phyloP scores from a whole-genome alignment of 768 basidiomycete species.

The Gloeopeniophorella convolvens region DNA sequence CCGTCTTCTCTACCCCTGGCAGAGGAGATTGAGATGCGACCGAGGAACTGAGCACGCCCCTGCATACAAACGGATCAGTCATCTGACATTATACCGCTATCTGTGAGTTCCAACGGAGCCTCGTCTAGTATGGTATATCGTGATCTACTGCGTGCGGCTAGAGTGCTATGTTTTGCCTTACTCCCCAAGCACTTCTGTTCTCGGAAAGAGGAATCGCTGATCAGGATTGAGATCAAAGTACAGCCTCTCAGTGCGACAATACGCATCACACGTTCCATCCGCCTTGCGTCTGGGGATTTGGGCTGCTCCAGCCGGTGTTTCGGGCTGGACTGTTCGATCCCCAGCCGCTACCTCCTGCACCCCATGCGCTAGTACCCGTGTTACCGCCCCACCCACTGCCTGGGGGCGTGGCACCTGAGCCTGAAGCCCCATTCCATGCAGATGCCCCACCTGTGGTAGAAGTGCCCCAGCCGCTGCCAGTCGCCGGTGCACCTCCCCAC shows the following conservation, averaged over 20 bases:
- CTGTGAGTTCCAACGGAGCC: no score
- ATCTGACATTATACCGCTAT: no score
- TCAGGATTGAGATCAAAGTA: slow-evolving; percentile 2
- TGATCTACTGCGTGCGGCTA: slow-evolving; percentile 6
- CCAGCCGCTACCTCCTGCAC: slow-evolving; percentile 27
- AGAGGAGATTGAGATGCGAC: slow-evolving; percentile 27
- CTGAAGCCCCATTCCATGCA: slow-evolving; percentile 13
- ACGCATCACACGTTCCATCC: slow-evolving; percentile 29
- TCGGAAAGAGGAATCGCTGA: not conserved
- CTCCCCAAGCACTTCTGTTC: not conserved
- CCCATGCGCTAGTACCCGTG: slow-evolving; percentile 32
- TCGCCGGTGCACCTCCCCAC: slow-evolving; percentile 16
- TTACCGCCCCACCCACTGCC: slow-evolving; percentile 29
- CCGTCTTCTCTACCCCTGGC: slow-evolving; percentile 4
- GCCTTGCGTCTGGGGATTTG: slow-evolving; percentile 22
- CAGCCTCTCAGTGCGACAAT: not conserved
- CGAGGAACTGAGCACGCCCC: slow-evolving; percentile 9
- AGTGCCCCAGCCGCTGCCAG: slow-evolving; percentile 8
- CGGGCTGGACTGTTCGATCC: slow-evolving; percentile 24
- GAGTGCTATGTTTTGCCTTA: not conserved
- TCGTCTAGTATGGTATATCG: slow-evolving; percentile 5
- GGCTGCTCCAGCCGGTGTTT: slow-evolving; percentile 28
- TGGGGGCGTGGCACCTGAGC: slow-evolving; percentile 18
- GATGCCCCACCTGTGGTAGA: slow-evolving; percentile 7
- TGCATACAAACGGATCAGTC: no score